Evolutionary conservation across 73 alveolate species (phyloP).

Genomic region (Blepharisma japonicum): DNA sequence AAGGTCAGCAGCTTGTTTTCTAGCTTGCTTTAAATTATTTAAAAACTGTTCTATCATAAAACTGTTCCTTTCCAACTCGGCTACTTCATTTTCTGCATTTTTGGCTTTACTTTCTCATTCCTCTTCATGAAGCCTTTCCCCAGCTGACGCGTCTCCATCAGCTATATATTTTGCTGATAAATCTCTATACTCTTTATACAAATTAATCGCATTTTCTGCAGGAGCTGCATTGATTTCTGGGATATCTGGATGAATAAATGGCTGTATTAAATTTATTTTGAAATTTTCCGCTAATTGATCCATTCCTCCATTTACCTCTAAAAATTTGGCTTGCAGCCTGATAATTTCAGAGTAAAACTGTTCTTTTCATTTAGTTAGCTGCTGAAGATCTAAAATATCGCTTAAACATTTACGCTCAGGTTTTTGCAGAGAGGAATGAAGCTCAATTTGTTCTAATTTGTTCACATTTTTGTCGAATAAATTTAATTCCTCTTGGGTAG

Average conservation of each 20-base stretch:
- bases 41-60: background rate
- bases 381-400: background rate
- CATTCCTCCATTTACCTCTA: background rate
- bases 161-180: background rate
- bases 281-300: background rate
- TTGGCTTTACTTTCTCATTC: background rate
- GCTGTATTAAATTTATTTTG: background rate
- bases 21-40: background rate
- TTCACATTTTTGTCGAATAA: background rate
- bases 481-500: background rate
- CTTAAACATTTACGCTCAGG: background rate
- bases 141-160: slow-evolving; percentile 14
- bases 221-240: background rate
- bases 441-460: background rate
- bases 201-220: background rate
- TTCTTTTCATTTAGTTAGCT: slow-evolving; percentile 24
- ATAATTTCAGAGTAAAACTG: background rate
- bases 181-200: background rate
- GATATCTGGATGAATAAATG: background rate
- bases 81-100: background rate
- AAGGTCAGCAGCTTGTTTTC: background rate
- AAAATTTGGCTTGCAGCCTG: slow-evolving; percentile 2
- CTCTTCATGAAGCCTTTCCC: slow-evolving; percentile 28
- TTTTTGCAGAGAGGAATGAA: background rate
- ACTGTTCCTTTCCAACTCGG: background rate